These are phyloP conservation scores for Olyra latifolia DNA, from an alignment of 176 grass and related monocot species.

Conservation along the genomic window DNA sequence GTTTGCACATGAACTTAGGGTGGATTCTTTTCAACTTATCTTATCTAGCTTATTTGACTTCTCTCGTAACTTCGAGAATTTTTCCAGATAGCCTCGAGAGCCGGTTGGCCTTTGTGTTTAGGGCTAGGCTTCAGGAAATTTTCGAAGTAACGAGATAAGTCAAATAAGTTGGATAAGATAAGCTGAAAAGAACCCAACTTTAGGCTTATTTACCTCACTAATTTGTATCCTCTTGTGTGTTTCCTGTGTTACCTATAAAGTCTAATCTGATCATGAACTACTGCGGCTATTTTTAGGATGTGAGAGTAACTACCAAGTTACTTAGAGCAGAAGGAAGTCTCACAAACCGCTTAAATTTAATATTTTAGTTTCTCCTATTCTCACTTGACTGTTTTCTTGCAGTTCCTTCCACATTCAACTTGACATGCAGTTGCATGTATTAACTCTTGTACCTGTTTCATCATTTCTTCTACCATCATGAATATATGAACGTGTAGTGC, in stretches of 20 bases:
- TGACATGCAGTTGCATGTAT: neutral
- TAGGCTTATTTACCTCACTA: neutral
- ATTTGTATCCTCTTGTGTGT: neutral
- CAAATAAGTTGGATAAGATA: no score
- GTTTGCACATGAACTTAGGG: neutral
- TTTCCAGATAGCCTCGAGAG: no score
- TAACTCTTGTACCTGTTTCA: neutral
- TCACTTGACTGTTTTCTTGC: slow-evolving; percentile 11
- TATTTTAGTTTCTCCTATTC: slow-evolving; percentile 14
- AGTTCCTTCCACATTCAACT: neutral
- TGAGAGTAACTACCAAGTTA: neutral
- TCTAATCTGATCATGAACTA: neutral
- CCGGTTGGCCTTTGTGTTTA: no score
- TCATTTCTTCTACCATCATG: neutral
- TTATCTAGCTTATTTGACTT: no score
- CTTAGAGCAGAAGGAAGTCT: slow-evolving; percentile 5
- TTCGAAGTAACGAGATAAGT: no score
- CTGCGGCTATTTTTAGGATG: neutral
- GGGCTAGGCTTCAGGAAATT: no score
- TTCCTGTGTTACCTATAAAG: neutral
- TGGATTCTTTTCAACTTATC: no score
- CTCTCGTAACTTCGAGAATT: no score
- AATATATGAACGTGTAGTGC: slow-evolving; percentile 11
- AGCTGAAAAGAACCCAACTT: no score
- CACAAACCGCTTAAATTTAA: neutral